Percentiles rank a stretch among this genome's conserved stretches.
These are phyloP conservation scores for Castanea sativa DNA, from an alignment of 306 rosid species.

Conservation along the genomic window DNA sequence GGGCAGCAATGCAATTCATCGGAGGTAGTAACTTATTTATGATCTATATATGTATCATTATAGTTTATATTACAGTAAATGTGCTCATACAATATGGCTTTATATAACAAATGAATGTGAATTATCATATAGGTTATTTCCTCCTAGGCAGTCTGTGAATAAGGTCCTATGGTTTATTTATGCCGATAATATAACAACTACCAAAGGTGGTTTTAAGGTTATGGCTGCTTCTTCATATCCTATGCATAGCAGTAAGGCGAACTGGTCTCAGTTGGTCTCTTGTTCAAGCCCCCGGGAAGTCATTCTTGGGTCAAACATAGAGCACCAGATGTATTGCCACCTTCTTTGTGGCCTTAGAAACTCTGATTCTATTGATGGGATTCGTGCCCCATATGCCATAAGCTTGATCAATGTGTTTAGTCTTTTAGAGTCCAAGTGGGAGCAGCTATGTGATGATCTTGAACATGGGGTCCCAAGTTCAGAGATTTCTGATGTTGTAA, in stretches of 20 bases:
- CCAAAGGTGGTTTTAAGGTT: slow-evolving; percentile 58
- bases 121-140: slow-evolving; percentile 41
- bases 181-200: slow-evolving; percentile 48
- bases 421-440: slow-evolving; percentile 53
- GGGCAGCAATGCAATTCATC: slow-evolving; percentile 41
- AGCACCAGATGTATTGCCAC: slow-evolving; percentile 72
- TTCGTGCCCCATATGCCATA: slow-evolving; percentile 51
- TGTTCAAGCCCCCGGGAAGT: slow-evolving; percentile 57
- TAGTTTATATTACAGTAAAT: neutral
- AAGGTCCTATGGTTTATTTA: slow-evolving; percentile 53
- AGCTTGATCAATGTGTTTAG: slow-evolving; percentile 44
- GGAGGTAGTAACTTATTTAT: slow-evolving; percentile 45
- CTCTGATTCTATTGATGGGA: slow-evolving; percentile 39
- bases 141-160: slow-evolving; percentile 45
- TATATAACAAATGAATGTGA: neutral
- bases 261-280: slow-evolving; percentile 36
- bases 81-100: neutral
- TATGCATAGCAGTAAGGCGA: slow-evolving; percentile 41
- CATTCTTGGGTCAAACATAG: slow-evolving; percentile 49
- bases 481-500: slow-evolving; percentile 42
- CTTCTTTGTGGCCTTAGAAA: slow-evolving; percentile 59
- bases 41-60: neutral
- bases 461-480: slow-evolving; percentile 40
- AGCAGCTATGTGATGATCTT: slow-evolving; percentile 56
- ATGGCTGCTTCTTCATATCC: slow-evolving; percentile 70